Base-by-base conservation (phyloP, 2,329 filamentous ascomycete genomes). In the Ophiocordyceps camponoti-saundersi region DNA sequence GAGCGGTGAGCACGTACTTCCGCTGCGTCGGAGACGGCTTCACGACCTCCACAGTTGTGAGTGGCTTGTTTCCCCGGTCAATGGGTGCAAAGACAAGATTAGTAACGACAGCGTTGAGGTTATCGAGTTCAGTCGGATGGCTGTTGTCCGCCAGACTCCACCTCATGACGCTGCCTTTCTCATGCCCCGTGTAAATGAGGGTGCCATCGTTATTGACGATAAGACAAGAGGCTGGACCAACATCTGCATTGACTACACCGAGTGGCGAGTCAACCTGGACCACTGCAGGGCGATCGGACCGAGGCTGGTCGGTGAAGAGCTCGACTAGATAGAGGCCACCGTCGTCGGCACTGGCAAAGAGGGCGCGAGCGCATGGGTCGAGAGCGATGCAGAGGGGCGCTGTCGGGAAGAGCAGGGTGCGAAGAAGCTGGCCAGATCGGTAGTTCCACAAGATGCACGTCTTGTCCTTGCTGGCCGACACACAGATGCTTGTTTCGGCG, bases 371-470 rank as follows among this genome's bases (percentile, higher is more conserved):
- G 50, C 81, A 86, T 1, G 89, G 83, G 61, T 96, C 92, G 5
- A 96, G 68, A 10, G 77, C 69, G 32, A 90, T 61, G 55, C 82
- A 88, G 29, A 82, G 69, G 16, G 89, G 86, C 18, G 74, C 68
- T n/a, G 73, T 71, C 2, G 85, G 78, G 48, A 96, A 77, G 40
- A 96, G 72, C 52, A 93, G 79, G 4, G 88, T 96, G 42, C 89
- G 79, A 48, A 96, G 67, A 12, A 82, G 70, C 50, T 78, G 75
- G 39, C 86, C 86, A 1, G 79, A 85, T 51, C 80, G 78, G 60
- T 93, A 93, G 64, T 96, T 89, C 92, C 92, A 98, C 50, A 94
- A 72, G 56, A 95, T 81, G 55, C 86, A 86, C 8, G 86, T 92
- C 64, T 85, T 89, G 65, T 96, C 92, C 55, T 77, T 80, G 53